These are phyloP conservation scores for Fraxinus sp. DNA, from an alignment of 305 asterid genomes.

Conservation along the genomic window DNA sequence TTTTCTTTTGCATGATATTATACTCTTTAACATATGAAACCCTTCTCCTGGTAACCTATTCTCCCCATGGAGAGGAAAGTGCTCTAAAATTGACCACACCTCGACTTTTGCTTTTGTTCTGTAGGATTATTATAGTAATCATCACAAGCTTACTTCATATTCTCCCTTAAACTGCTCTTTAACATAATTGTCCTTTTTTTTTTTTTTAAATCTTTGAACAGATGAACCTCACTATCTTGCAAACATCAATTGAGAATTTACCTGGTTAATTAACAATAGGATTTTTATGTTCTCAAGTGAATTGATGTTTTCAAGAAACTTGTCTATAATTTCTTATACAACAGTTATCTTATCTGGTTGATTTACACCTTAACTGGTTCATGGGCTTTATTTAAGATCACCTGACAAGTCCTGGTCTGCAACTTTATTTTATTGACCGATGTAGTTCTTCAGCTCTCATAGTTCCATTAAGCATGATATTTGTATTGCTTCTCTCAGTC, in stretches of 20 bases:
- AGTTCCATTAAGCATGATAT: conserved; percentile 1
- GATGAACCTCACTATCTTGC: neutral
- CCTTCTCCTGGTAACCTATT: neutral
- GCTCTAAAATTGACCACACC: conserved; percentile 9
- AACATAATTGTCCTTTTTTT: neutral
- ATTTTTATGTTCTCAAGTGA: neutral
- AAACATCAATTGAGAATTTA: neutral
- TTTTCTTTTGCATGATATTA: conserved; percentile 7
- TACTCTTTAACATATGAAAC: conserved; percentile 10
- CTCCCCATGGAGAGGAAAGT: conserved; percentile 12
- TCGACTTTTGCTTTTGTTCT: conserved; percentile 7
- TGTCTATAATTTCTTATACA: neutral
- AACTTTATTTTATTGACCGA: neutral
- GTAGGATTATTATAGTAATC: neutral
- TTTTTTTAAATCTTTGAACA: neutral
- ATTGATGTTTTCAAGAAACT: neutral
- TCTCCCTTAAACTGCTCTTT: neutral
- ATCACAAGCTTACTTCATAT: neutral
- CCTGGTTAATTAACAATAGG: neutral
- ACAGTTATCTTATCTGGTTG: conserved; percentile 7
- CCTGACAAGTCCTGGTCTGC: neutral
- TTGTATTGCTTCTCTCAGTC: conserved; percentile 10
- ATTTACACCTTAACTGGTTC: conserved; percentile 10
- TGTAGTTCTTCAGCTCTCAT: conserved; percentile 16
- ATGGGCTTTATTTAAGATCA: conserved; percentile 13